Conservation (phyloP, 2,329 filamentous ascomycete genomes). For the Fusarium sp. region DNA sequence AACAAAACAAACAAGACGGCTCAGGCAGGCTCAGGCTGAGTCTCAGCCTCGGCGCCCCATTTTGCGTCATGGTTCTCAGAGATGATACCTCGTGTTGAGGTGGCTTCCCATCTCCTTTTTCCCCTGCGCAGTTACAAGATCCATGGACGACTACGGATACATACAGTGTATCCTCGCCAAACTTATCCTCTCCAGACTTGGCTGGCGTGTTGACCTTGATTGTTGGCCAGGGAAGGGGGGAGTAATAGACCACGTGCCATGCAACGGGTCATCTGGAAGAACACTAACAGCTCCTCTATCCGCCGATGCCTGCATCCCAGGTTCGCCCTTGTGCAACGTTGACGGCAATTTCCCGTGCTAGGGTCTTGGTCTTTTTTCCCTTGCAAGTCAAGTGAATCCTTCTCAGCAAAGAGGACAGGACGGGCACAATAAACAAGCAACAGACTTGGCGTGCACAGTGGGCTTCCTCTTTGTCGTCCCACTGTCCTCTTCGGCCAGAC, state of each 20-base stretch:
- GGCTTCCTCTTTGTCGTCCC: not conserved
- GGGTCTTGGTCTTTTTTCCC: not conserved
- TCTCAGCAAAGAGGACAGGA: not conserved
- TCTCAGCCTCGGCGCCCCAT: not conserved
- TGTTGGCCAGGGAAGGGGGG: conserved; percentile 6
- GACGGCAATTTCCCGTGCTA: conserved; percentile 7
- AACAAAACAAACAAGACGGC: not conserved
- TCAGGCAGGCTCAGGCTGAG: not conserved
- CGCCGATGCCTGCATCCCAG: conserved; percentile 7
- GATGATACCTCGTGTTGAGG: conserved; percentile 15
- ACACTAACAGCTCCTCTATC: conserved; percentile 7
- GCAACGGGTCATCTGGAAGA: conserved; percentile 6
- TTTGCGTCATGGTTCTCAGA: conserved; percentile 4
- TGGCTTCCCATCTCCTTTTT: conserved; percentile 16
- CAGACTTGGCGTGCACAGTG: conserved; percentile 13
- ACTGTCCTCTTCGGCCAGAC: conserved; percentile 7
- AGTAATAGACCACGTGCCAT: conserved; percentile 21
- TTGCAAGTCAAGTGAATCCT: not conserved
- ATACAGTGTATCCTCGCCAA: not conserved
- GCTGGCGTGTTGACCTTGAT: conserved; percentile 6
- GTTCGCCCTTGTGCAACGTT: conserved; percentile 6
- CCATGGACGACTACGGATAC: not conserved
- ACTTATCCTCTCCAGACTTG: conserved; percentile 19
- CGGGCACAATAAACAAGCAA: not conserved
- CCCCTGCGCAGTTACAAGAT: not conserved